Percentiles rank a stretch among this genome's conserved stretches.
These are phyloP conservation scores for Axilococcus clingmanii DNA, from an alignment of 139 green algal species.

Conservation along the genomic window DNA sequence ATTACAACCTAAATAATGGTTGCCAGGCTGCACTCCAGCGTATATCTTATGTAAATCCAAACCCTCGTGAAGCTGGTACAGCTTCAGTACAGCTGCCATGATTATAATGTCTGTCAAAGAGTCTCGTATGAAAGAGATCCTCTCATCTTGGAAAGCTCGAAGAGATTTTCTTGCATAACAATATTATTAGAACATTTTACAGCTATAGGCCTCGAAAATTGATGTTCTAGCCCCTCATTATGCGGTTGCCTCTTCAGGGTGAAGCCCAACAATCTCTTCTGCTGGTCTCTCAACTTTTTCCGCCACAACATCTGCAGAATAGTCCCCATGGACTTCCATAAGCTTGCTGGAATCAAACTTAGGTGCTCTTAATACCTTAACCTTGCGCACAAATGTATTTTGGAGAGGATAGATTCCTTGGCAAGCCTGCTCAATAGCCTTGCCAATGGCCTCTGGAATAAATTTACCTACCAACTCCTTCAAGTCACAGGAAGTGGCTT, in stretches of 20 bases:
- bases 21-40: too few species aligned
- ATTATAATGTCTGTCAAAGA: too few species aligned
- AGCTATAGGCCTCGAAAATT: too few species aligned
- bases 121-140: too few species aligned
- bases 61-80: too few species aligned
- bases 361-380: slow-evolving; percentile 96
- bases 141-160: too few species aligned
- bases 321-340: slow-evolving; percentile 97
- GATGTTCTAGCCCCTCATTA: too few species aligned
- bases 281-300: slow-evolving; percentile 32
- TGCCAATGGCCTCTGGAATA: slow-evolving; percentile 98
- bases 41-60: too few species aligned
- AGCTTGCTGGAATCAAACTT: slow-evolving; percentile 98
- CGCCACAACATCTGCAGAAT: slow-evolving; percentile 53
- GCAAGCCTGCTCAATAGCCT: slow-evolving; percentile 97
- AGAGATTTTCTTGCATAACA: too few species aligned
- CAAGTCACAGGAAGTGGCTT: slow-evolving; percentile 86
- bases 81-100: too few species aligned
- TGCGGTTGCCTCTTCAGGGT: slow-evolving; percentile 17
- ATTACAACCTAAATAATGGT: too few species aligned
- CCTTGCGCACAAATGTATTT: slow-evolving; percentile 96
- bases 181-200: too few species aligned
- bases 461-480: slow-evolving; percentile 99
- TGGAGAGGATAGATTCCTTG: slow-evolving; percentile 84
- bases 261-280: slow-evolving; percentile 12